Evolutionary conservation across 2,329 filamentous ascomycete species (phyloP).

Genomic region (Ascochyta fabae): DNA sequence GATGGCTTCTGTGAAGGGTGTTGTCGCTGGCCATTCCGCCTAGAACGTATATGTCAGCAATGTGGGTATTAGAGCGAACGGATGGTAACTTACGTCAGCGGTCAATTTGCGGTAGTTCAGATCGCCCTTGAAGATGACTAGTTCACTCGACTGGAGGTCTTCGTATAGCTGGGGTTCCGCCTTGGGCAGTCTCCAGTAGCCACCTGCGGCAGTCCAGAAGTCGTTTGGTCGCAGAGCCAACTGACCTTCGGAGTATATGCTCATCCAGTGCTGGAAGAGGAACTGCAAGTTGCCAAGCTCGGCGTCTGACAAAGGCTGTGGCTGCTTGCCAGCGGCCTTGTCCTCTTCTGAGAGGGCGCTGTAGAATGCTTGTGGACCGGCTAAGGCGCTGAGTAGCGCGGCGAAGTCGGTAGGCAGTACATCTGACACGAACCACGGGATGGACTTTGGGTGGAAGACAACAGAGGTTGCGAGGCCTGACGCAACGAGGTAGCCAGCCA

Average conservation of each 20-base stretch:
- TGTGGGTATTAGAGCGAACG: not conserved
- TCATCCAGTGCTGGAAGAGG: constrained; percentile 82
- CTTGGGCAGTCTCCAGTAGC: constrained; percentile 84
- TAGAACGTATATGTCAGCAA: constrained; percentile 39
- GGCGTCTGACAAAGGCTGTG: constrained; percentile 68
- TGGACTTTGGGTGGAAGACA: constrained; percentile 89
- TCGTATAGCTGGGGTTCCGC: constrained; percentile 71
- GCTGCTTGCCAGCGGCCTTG: constrained; percentile 59
- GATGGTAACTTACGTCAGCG: constrained; percentile 72
- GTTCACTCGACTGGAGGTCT: constrained; percentile 81
- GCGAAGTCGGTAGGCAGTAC: constrained; percentile 86
- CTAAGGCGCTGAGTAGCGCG: constrained; percentile 80
- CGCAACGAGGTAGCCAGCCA: constrained; percentile 87
- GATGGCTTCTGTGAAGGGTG: constrained; percentile 82
- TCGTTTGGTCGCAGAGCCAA: constrained; percentile 81
- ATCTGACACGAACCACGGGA: constrained; percentile 98
- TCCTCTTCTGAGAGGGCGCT: constrained; percentile 73
- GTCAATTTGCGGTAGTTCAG: constrained; percentile 95
- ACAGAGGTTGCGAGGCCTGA: constrained; percentile 84
- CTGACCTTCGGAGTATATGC: constrained; percentile 81
- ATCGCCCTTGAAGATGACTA: constrained; percentile 97
- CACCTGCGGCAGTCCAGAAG: constrained; percentile 90
- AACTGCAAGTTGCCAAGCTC: constrained; percentile 74
- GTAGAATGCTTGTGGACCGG: constrained; percentile 79
- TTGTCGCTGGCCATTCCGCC: constrained; percentile 84